phyloP scores from a whole-genome alignment of 768 basidiomycete genomes.

The Collybia mongolica region DNA sequence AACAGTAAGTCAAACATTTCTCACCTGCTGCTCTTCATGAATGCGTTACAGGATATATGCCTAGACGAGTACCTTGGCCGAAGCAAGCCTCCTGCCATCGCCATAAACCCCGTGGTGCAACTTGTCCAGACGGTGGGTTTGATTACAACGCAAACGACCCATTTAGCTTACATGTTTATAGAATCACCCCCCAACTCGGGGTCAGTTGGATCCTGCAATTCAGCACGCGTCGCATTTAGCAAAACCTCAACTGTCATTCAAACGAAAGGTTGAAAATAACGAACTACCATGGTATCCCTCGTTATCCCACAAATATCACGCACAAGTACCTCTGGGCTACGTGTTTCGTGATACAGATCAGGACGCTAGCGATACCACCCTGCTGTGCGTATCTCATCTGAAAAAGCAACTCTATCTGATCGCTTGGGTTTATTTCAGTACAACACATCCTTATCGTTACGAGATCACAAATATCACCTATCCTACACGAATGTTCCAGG shows the following conservation, averaged over 20 bases:
- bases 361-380: constrained; percentile 15
- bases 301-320: constrained; percentile 77
- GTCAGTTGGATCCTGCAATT: constrained; percentile 56
- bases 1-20: constrained; percentile 50
- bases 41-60: constrained; percentile 65
- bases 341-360: constrained; percentile 34
- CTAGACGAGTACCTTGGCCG: constrained; percentile 78
- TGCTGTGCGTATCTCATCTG: constrained; percentile 25
- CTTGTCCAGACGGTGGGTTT: constrained; percentile 30
- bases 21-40: not conserved
- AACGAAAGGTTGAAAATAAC: constrained; percentile 53
- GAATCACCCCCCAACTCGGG: constrained; percentile 32
- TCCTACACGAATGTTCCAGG: constrained; percentile 64
- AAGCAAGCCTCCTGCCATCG: constrained; percentile 65
- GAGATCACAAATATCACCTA: constrained; percentile 78
- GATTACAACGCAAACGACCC: too few species aligned
- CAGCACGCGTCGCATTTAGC: constrained; percentile 73
- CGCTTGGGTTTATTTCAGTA: constrained; percentile 19
- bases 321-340: constrained; percentile 80
- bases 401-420: constrained; percentile 4
- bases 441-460: constrained; percentile 78
- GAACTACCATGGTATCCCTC: constrained; percentile 67
- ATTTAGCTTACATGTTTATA: constrained; percentile 9
- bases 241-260: constrained; percentile 85
- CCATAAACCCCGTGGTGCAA: constrained; percentile 42